phyloP scores from a whole-genome alignment of 768 basidiomycete species.

The Exsudoporus frostii region DNA sequence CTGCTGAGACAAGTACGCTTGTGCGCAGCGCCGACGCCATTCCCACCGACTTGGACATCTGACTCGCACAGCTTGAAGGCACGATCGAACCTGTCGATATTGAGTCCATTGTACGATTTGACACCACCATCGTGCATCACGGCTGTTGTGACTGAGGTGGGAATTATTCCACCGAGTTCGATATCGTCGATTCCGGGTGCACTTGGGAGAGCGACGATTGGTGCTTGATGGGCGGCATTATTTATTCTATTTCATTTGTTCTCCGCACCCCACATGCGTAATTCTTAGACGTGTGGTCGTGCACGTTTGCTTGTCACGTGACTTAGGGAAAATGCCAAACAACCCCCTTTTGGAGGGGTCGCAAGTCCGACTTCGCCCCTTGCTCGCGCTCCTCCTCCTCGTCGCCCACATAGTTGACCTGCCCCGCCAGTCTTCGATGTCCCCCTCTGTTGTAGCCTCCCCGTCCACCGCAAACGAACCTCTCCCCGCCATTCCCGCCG shows the following conservation, averaged over 20 bases:
- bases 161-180: constrained; percentile 89
- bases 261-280: not conserved
- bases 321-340: constrained; percentile 13
- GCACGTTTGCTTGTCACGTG: constrained; percentile 25
- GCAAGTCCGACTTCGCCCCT: not conserved
- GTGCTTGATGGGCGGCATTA: constrained; percentile 14
- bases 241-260: not conserved
- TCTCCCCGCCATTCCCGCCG: constrained; percentile 7
- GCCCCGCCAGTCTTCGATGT: constrained; percentile 23
- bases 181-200: constrained; percentile 82
- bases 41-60: constrained; percentile 15
- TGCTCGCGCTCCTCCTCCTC: constrained; percentile 2
- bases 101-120: constrained; percentile 91
- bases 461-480: constrained; percentile 3
- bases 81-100: constrained; percentile 60
- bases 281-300: not conserved
- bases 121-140: constrained; percentile 92
- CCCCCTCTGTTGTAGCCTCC: constrained; percentile 12
- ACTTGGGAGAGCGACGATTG: constrained; percentile 34
- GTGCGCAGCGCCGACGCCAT: constrained; percentile 28
- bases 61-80: constrained; percentile 25
- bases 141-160: constrained; percentile 95
- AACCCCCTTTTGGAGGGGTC: constrained; percentile 11
- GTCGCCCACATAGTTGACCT: constrained; percentile 9
- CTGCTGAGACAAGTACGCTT: constrained; percentile 1